Evolutionary conservation across 106 monocot species (phyloP).

Genomic region (Acorus gramineus): DNA sequence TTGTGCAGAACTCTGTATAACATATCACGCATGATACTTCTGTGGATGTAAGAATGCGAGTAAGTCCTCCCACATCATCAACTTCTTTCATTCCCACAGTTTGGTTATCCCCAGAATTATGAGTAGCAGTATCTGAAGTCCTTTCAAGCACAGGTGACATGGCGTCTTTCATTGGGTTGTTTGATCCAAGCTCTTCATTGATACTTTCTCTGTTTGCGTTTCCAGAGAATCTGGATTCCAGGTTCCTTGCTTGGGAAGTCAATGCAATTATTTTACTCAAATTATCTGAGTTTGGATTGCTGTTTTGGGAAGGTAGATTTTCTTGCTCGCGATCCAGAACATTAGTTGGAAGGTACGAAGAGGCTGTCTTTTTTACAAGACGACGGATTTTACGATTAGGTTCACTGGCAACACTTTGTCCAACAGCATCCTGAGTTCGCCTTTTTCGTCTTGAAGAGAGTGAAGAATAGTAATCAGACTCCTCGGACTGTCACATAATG

Average conservation of each 20-base stretch:
- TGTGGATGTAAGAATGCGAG: slow-evolving; percentile 12
- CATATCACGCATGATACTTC: slow-evolving; percentile 89
- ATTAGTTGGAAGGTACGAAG: slow-evolving; percentile 5
- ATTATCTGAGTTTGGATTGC: slow-evolving; percentile 6
- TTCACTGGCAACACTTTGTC: slow-evolving; percentile 5
- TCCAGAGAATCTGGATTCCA: neutral
- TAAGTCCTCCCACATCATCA: slow-evolving; percentile 5
- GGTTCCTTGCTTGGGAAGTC: slow-evolving; percentile 7
- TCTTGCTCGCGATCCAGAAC: slow-evolving; percentile 7
- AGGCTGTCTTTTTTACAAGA: slow-evolving; percentile 23
- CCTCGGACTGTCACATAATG: slow-evolving; percentile 19
- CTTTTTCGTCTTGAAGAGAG: slow-evolving; percentile 15
- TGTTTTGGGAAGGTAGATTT: neutral
- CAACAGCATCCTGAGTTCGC: slow-evolving; percentile 12
- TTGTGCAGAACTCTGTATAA: slow-evolving; percentile 72
- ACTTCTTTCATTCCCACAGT: slow-evolving; percentile 13
- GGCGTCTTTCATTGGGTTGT: slow-evolving; percentile 1
- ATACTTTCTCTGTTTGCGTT: neutral
- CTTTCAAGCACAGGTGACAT: neutral
- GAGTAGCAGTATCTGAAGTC: slow-evolving; percentile 6
- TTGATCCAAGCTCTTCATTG: slow-evolving; percentile 4
- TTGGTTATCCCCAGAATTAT: slow-evolving; percentile 2
- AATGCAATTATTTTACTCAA: slow-evolving; percentile 1
- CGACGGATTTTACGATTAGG: slow-evolving; percentile 20
- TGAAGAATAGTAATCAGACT: slow-evolving; percentile 15